Percentiles rank a stretch among this genome's conserved stretches.
phyloP scores from a whole-genome alignment of 345 rosid species.

The Trapa bicornis region DNA sequence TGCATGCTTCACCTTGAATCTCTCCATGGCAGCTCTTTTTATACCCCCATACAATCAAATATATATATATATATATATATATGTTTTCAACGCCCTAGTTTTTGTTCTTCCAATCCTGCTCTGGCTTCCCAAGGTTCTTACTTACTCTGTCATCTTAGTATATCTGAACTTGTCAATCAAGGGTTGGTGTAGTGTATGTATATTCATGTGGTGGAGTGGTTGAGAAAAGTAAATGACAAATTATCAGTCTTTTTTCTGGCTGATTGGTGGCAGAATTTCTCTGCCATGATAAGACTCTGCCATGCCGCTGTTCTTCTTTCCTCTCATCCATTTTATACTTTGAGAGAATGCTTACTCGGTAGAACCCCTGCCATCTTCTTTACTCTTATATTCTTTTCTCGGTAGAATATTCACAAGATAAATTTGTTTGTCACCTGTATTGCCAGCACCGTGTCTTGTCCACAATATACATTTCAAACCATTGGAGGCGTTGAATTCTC shows the following conservation, averaged over 20 bases:
- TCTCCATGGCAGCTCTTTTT: no score
- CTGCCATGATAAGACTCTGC: not conserved
- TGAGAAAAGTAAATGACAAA: not conserved
- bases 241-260: not conserved
- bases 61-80: not conserved
- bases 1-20: slow-evolving; percentile 36
- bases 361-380: no score
- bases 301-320: not conserved
- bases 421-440: no score
- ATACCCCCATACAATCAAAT: not conserved
- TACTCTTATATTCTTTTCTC: no score
- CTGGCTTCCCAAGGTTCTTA: not conserved
- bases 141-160: not conserved
- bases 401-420: no score
- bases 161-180: not conserved
- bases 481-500: no score
- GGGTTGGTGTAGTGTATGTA: not conserved
- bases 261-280: not conserved
- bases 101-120: not conserved
- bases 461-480: no score
- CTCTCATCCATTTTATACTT: not conserved
- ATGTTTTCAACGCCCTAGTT: not conserved
- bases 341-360: not conserved
- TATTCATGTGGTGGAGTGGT: slow-evolving; percentile 2
- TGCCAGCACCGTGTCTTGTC: no score